Evolutionary conservation across 108 stramenopile genomes (phyloP), one percentile per base, ranked within the genome.

Genomic region (Skeletonema menzelii): DNA sequence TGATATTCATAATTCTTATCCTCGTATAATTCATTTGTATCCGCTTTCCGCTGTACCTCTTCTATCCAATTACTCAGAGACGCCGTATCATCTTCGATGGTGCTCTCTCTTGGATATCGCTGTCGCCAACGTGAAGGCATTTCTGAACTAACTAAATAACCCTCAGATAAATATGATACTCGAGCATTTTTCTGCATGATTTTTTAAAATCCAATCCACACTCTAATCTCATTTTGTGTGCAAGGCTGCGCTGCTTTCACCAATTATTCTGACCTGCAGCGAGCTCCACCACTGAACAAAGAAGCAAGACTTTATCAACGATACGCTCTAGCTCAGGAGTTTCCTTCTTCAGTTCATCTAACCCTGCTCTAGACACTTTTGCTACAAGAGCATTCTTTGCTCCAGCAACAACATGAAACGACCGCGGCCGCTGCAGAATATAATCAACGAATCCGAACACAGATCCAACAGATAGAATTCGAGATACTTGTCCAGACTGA

Each of bases 401-500:
- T 22, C 87, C 88, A 35, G 91, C 88, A 35, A 92, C 85, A 0
- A 80, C 86, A 12, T 72, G 63, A 77, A 91, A 92, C 8, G 71
- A 72, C 27, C 92, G 79, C 12, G 84, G 90, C 5, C 86, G 65
- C 19, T 87, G 75, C 19, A 96, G 71, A 53, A 91, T 72, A 59
- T 88, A 94, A 64, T 96, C 95, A 26, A 89, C 85, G 65, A 84
- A 96, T 17, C 95, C 95, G 80, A 96, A 89, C 5, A 96, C 72
- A 15, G 82, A 80, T 11, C 91, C 91, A 8, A 82, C 75, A 14
- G 83, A 83, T 46, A 86, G 47, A 0, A 86, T 63, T 20, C 83
- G 79, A 34, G 76, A 57, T 26, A 72, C 73, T 31, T 72, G 72
- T 19, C 79, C 65, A 60, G 62, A 66, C 49, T 77, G 71, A 17